Base-by-base conservation (phyloP, 2,329 filamentous ascomycete genomes). In the Alternaria dauci region DNA sequence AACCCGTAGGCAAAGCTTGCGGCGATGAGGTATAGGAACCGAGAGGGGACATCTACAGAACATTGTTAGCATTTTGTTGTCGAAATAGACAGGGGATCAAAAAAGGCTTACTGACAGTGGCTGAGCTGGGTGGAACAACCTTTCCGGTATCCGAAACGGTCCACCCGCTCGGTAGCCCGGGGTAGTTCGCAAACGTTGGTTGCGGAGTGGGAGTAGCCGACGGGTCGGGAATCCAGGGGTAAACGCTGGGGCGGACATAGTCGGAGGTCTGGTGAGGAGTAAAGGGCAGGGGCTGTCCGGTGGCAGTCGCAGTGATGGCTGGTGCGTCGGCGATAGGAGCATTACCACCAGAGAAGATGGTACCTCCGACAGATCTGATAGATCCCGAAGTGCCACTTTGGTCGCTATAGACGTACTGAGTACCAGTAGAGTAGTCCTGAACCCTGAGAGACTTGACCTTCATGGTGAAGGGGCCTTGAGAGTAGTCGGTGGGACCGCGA, bases 361-460 rank as follows among this genome's bases (percentile, higher is more conserved):
- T 79, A 62, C 95, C 95, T 66, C 88, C 93, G n/a, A 90, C 86
- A 54, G 94, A 88, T 70, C 87, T 80, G 78, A 99, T 98, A 50
- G 91, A 94, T 67, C 87, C 75, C 92, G 93, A 97, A 23, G 84
- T 86, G 48, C 95, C 95, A 48, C 86, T 89, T 38, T 85, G 87
- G 76, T 95, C 91, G 67, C 87, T 87, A 81, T 98, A 99, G 58
- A 82, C 84, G 83, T 99, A 99, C 65, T 90, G 83, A 18, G 86
- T 89, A 55, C 95, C 95, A 1, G 94, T 97, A 23, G 94, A 97
- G 82, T 98, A 99, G 82, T 99, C 95, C 52, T 89, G 89, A 42
- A 97, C 87, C 55, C 86, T 83, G 69, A 97, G 80, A 30, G 86
- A 91, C 78, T 90, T 87, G 74, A 98, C 89, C 55, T 87, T 82